Conservation (phyloP, 2,329 filamentous ascomycete genomes). For the Eutypa lata region DNA sequence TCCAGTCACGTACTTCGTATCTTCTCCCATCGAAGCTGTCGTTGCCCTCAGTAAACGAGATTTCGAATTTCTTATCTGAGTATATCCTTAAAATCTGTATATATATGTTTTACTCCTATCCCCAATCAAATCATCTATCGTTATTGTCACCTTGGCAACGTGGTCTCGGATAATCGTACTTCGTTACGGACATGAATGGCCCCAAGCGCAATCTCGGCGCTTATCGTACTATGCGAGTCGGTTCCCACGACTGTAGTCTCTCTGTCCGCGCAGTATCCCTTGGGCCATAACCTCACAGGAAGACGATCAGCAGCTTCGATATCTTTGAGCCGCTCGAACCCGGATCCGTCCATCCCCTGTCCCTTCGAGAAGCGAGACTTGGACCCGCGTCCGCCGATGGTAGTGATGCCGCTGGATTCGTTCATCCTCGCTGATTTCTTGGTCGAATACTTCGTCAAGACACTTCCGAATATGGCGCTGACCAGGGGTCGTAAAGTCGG, state of each 20-base stretch:
- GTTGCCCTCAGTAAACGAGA: too few relatives aligned
- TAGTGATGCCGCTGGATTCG: background rate
- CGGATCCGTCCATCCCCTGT: background rate
- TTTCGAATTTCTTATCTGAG: too few relatives aligned
- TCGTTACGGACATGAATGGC: background rate
- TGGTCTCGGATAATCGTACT: background rate
- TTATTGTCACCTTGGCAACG: background rate
- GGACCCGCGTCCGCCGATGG: background rate
- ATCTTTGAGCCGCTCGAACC: background rate
- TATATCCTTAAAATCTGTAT: background rate
- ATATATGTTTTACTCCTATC: background rate
- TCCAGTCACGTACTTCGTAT: too few relatives aligned
- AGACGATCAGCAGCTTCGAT: background rate
- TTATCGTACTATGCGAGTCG: background rate
- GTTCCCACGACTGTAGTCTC: background rate
- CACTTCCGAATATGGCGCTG: background rate
- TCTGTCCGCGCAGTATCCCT: background rate
- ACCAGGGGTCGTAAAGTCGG: background rate
- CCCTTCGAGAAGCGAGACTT: background rate
- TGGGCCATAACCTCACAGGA: background rate
- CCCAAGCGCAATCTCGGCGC: background rate
- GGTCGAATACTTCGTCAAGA: background rate
- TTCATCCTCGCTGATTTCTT: background rate
- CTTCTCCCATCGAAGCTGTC: too few relatives aligned
- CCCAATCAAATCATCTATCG: background rate